phyloP scores from a whole-genome alignment of 2,329 filamentous ascomycete genomes.

The Chrysosporium keratinophilum region DNA sequence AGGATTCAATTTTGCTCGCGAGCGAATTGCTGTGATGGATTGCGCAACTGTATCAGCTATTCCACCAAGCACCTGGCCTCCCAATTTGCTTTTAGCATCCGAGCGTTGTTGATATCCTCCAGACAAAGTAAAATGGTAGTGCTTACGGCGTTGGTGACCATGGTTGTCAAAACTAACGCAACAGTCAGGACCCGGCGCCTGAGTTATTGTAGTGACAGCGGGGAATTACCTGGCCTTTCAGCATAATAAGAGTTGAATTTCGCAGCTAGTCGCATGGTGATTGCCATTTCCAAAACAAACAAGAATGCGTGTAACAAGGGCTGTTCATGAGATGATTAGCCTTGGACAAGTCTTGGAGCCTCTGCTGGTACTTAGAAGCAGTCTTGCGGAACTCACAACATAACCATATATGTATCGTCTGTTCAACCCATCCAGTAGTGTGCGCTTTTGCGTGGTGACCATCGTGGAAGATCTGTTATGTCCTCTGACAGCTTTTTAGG shows the following conservation, averaged over 20 bases:
- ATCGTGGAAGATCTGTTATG: constrained; percentile 23
- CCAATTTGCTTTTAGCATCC: background rate
- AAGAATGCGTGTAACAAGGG: constrained; percentile 77
- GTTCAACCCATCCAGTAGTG: constrained; percentile 37
- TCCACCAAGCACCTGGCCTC: constrained; percentile 64
- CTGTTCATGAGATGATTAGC: constrained; percentile 39
- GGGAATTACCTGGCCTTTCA: constrained; percentile 61
- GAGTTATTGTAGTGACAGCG: constrained; percentile 3
- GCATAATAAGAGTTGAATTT: constrained; percentile 94
- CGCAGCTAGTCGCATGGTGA: constrained; percentile 68
- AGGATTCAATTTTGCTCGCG: constrained; percentile 52
- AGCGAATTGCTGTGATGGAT: constrained; percentile 65
- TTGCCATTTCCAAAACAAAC: constrained; percentile 77
- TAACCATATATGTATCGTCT: constrained; percentile 40
- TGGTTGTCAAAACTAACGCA: constrained; percentile 75
- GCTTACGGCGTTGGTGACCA: constrained; percentile 89
- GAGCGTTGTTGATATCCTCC: background rate
- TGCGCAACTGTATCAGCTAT: constrained; percentile 95
- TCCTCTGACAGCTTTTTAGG: background rate
- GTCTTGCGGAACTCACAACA: constrained; percentile 26
- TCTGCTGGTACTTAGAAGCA: background rate
- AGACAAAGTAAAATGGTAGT: constrained; percentile 1
- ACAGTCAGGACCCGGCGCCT: constrained; percentile 17
- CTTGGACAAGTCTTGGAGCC: background rate
- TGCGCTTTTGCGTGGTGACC: constrained; percentile 33